Percentiles rank a stretch among this genome's conserved stretches.
Evolutionary conservation across 352 stramenopile species (phyloP).

Genomic region (Thraustotheca clavata): DNA sequence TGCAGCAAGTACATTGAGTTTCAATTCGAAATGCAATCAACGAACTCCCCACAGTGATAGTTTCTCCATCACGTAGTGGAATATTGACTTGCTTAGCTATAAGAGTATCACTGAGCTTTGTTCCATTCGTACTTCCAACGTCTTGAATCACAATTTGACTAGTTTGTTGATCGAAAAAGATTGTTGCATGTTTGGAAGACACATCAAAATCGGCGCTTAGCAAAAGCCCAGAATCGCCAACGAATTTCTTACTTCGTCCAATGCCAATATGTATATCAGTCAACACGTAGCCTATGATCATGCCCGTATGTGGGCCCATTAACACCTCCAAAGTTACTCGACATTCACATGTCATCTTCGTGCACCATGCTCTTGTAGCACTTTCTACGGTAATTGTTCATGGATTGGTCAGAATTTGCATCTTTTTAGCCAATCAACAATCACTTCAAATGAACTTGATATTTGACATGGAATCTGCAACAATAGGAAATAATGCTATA

Average conservation of each 20-base stretch:
- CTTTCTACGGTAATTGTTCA: too few species aligned
- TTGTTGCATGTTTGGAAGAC: slow-evolving; percentile 1
- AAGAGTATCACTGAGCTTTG: slow-evolving; percentile 7
- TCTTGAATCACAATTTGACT: neutral
- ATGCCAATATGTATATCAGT: neutral
- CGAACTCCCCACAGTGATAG: neutral
- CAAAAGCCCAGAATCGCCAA: neutral
- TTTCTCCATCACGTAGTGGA: slow-evolving; percentile 6
- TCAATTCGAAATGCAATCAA: slow-evolving; percentile 8
- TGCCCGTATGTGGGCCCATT: slow-evolving; percentile 10
- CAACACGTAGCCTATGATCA: neutral
- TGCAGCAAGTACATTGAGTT: neutral
- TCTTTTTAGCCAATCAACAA: too few species aligned
- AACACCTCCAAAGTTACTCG: slow-evolving; percentile 16
- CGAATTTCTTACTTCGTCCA: slow-evolving; percentile 21
- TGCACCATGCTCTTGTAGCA: too few species aligned
- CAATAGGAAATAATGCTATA: too few species aligned
- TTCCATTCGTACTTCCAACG: slow-evolving; percentile 16
- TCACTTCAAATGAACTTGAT: too few species aligned
- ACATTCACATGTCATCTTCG: neutral
- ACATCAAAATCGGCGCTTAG: slow-evolving; percentile 15
- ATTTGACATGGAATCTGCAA: too few species aligned
- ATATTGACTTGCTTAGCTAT: neutral
- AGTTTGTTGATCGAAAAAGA: neutral
- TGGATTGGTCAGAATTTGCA: too few species aligned